Base-by-base conservation (phyloP, 192 early-diverging fungal genomes). In the Coemansia sp. region DNA sequence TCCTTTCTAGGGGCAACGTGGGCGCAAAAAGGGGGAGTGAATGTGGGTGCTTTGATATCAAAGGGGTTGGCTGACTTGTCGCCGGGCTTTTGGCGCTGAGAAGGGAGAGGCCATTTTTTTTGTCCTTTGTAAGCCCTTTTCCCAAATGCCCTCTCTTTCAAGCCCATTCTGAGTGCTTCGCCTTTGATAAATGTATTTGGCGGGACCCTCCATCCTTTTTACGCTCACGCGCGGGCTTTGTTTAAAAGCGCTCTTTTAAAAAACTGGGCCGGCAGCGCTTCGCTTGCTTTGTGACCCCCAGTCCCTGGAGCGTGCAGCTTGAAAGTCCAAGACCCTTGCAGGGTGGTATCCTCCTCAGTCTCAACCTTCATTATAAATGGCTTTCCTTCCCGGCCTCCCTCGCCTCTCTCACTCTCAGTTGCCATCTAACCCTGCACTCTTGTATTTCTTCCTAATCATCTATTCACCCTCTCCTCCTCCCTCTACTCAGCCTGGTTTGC, bases 241-340 rank as follows among this genome's bases (percentile, higher is more conserved):
- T 27, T 54, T 54, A 54, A 54, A 54, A 54, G 51, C 51, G 51
- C 51, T 54, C 51, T 54, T 54, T 54, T 54, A 54, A 54, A 54
- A 54, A 31, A 11, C 51, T 6, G n/a, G 51, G 19, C 2, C 9
- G 51, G 3, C 51, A 29, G 51, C 5, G 51, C 51, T 31, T 3
- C 13, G 24, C 51, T 16, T 29, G 29, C 51, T 27, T 27, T 53
- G 51, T 53, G 51, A 31, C 51, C 51, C 29, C 45, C 24, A 14
- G 51, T 53, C 51, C 51, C 51, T 53, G 51, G 51, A 9, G 27
- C 14, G 27, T 3, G 27, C 51, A 27, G 51, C 51, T 53, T 27
- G 27, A 9, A 53, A 53, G 51, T 53, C 51, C 51, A 31, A 53
- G 51, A 53, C 51, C 51, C 51, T 48, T 53, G 51, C 51, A 53